Conservation (phyloP, 371 early-diverging fungal genomes). For the Mortierella sp. region DNA sequence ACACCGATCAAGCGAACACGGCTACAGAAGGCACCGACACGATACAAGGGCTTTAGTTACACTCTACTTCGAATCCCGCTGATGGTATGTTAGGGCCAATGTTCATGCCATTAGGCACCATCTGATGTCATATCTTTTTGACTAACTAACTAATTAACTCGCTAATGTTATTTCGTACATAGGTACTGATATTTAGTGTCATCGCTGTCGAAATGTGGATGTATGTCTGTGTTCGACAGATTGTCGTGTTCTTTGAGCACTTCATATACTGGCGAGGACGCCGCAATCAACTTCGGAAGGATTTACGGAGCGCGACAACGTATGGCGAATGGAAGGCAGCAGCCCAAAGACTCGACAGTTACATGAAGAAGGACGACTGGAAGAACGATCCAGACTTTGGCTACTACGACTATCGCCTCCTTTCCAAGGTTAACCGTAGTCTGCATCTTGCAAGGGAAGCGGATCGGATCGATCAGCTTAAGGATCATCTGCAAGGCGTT, state of each 20-base stretch:
- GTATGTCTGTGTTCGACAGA: conserved; percentile 75
- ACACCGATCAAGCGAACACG: conserved; percentile 26
- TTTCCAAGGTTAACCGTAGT: conserved; percentile 72
- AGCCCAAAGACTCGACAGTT: conserved; percentile 77
- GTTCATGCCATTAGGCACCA: not conserved
- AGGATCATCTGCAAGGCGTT: conserved; percentile 67
- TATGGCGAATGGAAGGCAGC: conserved; percentile 80
- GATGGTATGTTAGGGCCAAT: conserved; percentile 66
- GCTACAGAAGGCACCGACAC: conserved; percentile 16
- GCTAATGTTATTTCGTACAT: not conserved
- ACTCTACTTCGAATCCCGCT: conserved; percentile 70
- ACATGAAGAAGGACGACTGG: conserved; percentile 81
- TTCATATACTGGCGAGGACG: conserved; percentile 74
- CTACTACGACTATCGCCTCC: conserved; percentile 76
- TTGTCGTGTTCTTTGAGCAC: conserved; percentile 82
- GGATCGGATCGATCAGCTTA: conserved; percentile 37
- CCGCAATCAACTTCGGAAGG: conserved; percentile 61
- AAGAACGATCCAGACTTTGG: conserved; percentile 69
- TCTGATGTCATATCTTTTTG: not conserved
- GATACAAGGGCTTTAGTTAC: conserved; percentile 57
- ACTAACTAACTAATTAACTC: not conserved
- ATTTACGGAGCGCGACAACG: conserved; percentile 61
- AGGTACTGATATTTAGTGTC: conserved; percentile 70
- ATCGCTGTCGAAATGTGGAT: conserved; percentile 76
- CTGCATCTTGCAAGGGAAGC: conserved; percentile 39